These are phyloP conservation scores for Pseudocercospora crystallina DNA, from an alignment of 2,329 filamentous ascomycete genomes.

Conservation along the genomic window DNA sequence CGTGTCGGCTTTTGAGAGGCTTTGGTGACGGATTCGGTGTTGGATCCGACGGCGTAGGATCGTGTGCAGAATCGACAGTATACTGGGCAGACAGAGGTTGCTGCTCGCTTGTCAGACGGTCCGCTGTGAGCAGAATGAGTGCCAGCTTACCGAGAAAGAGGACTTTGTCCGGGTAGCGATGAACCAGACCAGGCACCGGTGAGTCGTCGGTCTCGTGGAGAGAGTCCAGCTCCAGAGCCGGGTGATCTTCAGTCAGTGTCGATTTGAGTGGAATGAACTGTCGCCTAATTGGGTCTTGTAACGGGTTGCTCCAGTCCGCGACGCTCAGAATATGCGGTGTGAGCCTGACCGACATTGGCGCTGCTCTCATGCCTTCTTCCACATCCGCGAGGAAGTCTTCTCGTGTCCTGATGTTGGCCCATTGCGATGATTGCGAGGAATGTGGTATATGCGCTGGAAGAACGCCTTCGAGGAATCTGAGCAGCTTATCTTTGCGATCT, in stretches of 20 bases:
- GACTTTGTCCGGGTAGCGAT: conserved; percentile 64
- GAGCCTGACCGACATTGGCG: conserved; percentile 61
- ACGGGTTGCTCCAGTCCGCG: conserved; percentile 60
- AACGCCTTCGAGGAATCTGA: conserved; percentile 50
- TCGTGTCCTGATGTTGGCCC: conserved; percentile 44
- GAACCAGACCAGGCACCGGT: conserved; percentile 58
- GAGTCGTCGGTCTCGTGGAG: conserved; percentile 59
- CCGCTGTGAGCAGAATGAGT: neutral
- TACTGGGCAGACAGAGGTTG: conserved; percentile 60
- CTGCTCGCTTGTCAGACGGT: conserved; percentile 35
- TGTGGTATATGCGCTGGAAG: conserved; percentile 54
- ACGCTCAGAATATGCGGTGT: conserved; percentile 61
- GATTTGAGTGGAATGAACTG: conserved; percentile 62
- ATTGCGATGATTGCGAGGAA: conserved; percentile 24
- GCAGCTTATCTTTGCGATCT: conserved; percentile 48
- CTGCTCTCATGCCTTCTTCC: conserved; percentile 50
- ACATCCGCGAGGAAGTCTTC: conserved; percentile 58
- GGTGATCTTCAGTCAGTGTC: conserved; percentile 55
- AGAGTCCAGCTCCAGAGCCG: conserved; percentile 56
- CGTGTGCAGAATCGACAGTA: conserved; percentile 65
- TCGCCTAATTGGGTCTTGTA: conserved; percentile 59
- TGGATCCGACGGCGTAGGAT: conserved; percentile 57
- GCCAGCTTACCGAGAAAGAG: conserved; percentile 56
- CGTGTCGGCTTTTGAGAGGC: conserved; percentile 25
- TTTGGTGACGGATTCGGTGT: conserved; percentile 53